phyloP scores from a whole-genome alignment of 1,284 basidiomycete species.

The Pholiota adiposa region DNA sequence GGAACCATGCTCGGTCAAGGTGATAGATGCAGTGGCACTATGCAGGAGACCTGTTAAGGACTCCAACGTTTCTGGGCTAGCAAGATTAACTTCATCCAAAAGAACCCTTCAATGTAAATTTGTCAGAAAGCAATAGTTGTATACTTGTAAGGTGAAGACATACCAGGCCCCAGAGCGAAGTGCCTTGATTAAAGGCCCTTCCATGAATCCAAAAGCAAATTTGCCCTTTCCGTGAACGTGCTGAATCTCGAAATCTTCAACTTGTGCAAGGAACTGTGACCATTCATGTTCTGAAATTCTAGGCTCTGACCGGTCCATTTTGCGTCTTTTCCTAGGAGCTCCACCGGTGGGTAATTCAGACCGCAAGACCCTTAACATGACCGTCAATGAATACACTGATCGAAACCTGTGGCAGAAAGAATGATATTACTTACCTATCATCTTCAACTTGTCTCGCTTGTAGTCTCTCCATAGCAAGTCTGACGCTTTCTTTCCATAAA shows the following conservation, averaged over 20 bases:
- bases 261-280: conserved; percentile 74
- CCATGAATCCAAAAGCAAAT: conserved; percentile 94
- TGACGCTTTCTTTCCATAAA: conserved; percentile 84
- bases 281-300: conserved; percentile 62
- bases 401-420: too few species aligned
- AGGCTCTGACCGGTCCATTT: conserved; percentile 53
- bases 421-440: conserved; percentile 42
- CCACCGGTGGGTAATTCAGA: conserved; percentile 38
- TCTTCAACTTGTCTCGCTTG: conserved; percentile 48
- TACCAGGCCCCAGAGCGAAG: conserved; percentile 91
- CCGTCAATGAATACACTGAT: conserved; percentile 2
- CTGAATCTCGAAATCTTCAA: conserved; percentile 85
- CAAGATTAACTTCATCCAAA: conserved; percentile 96
- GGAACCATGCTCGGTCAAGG: conserved; percentile 93
- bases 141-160: conserved; percentile 25
- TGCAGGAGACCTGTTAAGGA: conserved; percentile 89
- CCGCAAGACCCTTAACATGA: conserved; percentile 5
- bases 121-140: conserved; percentile 3
- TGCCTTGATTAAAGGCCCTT: conserved; percentile 95
- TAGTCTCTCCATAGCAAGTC: conserved; percentile 70
- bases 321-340: conserved; percentile 76
- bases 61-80: conserved; percentile 94
- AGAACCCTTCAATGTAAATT: conserved; percentile 67
- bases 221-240: conserved; percentile 86
- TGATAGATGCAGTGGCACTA: conserved; percentile 86